Base-by-base conservation (phyloP, 1,139 yeast genomes). In the Candida labiduridarum region DNA sequence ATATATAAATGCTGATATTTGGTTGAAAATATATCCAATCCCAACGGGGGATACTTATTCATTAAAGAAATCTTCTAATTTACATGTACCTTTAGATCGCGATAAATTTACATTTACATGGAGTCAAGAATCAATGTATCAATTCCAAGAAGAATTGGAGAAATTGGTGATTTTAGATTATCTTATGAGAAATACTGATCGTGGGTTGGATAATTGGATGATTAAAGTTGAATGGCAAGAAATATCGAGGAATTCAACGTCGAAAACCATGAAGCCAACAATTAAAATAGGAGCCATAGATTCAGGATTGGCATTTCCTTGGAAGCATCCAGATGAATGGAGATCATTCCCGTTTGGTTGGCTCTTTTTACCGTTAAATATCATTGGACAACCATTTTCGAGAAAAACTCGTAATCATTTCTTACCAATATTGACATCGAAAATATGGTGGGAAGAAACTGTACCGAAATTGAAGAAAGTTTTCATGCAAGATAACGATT, bases 311-410 rank as follows among this genome's bases (percentile, higher is more conserved):
- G 79, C 92, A 0, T 86, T 85, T 58, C 94, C 94, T 4, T 87
- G 92, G 92, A 87, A 87, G 59, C 89, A 85, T 56, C 94, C 94
- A 0, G 89, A 87, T 63, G 91, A 85, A 60, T 86, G 92, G 91
- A 68, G 94, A 49, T 84, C 89, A 1, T 87, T 85, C 57, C 94
- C 94, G 0, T 87, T 80, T 66, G 94, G 94, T 0, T 87, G 94
- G 94, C 67, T 87, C 29, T 85, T 84, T 57, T 65, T 87, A 39
- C 94, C 94, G 0, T 64, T 80, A 16, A 72, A 82, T 8, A 63
- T 87, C 3, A 83, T 87, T 49, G 90, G 89, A 0, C 85, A 81
- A 54, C 92, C 91, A 1, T 86, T 87, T 57, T 78, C 87, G 2
- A 68, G 69, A 41, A 68, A 69, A 41, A 82, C 90, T 0, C 68